Base-by-base conservation (phyloP, 768 basidiomycete species). In the Rhodotorula taiwanensis region DNA sequence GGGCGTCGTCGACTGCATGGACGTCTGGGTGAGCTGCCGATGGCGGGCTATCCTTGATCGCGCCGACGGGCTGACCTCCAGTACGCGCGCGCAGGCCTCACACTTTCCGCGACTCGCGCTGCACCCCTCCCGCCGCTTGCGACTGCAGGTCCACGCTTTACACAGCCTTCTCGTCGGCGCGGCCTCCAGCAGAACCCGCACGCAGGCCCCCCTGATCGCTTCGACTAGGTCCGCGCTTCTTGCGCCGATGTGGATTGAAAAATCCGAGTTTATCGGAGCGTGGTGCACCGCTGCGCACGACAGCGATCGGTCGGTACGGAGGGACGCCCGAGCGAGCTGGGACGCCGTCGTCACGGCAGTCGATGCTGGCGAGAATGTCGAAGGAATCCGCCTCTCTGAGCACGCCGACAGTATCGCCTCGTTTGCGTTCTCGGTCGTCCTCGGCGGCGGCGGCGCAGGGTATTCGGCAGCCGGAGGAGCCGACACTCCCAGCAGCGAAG, bases 101-200 rank as follows among this genome's bases (percentile, higher is more conserved):
- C 90, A 94, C 75, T 77, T 87, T n/a, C 84, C 92, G 0, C 79
- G 86, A 1, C 80, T 95, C 21, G 83, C 90, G 55, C 78, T 88
- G 36, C 88, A 93, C 67, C 83, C 89, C 0, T 85, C 86, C 14
- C 83, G 89, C 39, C 83, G 88, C 45, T 79, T 92, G 51, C 86
- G 85, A 15, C 74, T 80, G 33, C 80, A 83, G 7, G 80, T 84
- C 33, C 83, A 81, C 44, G 79, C 78, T 1, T 73, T 87, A 4
- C 89, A 94, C 67, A 71, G 80, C 1, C 80, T n/a, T 83, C 11
- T 77, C 95, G 93, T 31, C 10, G 7, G 28, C 30, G 5, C n/a
- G n/a, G n/a, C n/a, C n/a, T n/a, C n/a, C n/a, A n/a, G 80, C 87
- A 5, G 74, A 81, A 0, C 68, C 71, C 59, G 76, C 31, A 74